Conservation (phyloP, 2,329 filamentous ascomycete genomes). For the Raffaelea albimanens region DNA sequence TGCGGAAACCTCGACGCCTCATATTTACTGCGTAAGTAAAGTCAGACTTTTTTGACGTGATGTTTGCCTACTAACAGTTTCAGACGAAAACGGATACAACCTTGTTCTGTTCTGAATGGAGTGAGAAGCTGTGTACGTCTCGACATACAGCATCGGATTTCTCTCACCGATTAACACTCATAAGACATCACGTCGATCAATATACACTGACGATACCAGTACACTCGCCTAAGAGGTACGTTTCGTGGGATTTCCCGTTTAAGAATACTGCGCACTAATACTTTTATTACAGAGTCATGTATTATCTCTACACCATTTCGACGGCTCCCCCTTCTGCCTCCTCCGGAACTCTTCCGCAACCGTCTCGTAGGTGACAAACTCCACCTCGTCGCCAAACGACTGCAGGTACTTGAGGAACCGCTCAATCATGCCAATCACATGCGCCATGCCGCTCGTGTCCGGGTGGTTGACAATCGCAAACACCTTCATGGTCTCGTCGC, state of each 20-base stretch:
- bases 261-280: too few species aligned
- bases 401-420: constrained; percentile 41
- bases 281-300: too few species aligned
- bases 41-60: too few species aligned
- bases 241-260: too few species aligned
- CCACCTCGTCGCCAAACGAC: constrained; percentile 31
- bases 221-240: too few species aligned
- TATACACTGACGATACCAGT: too few species aligned
- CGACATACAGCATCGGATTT: too few species aligned
- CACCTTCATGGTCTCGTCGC: constrained; percentile 62
- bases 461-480: constrained; percentile 72
- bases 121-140: too few species aligned
- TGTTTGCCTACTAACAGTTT: background rate
- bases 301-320: too few species aligned
- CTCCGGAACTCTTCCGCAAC: constrained; percentile 29
- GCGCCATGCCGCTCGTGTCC: constrained; percentile 51
- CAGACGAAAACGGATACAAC: background rate
- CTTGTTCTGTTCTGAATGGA: background rate
- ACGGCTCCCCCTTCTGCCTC: constrained; percentile 8
- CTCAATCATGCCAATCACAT: constrained; percentile 41
- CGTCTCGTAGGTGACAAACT: constrained; percentile 32
- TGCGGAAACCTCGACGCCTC: background rate
- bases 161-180: too few species aligned
- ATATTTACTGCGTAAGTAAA: background rate
- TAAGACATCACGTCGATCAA: too few species aligned